Percentiles rank a stretch among this genome's conserved stretches.
phyloP scores from a whole-genome alignment of 1,284 basidiomycete species.

The Leccinum cinnamomeum region DNA sequence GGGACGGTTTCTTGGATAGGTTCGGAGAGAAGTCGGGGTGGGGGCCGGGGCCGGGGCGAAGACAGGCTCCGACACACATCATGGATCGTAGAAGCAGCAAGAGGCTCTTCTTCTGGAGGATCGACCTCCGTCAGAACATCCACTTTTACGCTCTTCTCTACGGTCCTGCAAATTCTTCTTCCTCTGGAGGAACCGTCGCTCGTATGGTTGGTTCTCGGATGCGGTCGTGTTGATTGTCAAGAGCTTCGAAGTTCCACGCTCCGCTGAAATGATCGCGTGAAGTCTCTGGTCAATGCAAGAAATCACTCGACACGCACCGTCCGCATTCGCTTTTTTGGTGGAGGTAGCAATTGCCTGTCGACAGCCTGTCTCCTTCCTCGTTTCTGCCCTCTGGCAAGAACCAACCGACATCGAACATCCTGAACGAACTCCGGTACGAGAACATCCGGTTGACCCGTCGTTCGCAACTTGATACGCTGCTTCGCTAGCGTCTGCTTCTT shows the following conservation, averaged over 20 bases:
- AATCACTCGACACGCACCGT: constrained; percentile 39
- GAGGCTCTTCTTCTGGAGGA: constrained; percentile 11
- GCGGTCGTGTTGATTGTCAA: constrained; percentile 51
- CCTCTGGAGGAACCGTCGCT: constrained; percentile 17
- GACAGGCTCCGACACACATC: neutral
- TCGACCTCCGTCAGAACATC: constrained; percentile 22
- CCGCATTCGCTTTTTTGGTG: constrained; percentile 51
- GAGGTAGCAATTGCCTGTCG: constrained; percentile 42
- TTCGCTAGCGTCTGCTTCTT: constrained; percentile 20
- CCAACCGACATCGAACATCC: constrained; percentile 86
- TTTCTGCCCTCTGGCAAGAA: constrained; percentile 73
- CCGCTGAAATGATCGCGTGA: constrained; percentile 22
- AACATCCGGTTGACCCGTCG: constrained; percentile 36
- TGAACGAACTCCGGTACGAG: constrained; percentile 73
- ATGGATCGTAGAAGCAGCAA: neutral
- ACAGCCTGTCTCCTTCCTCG: constrained; percentile 51
- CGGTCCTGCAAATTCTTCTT: constrained; percentile 18
- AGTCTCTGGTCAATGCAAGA: neutral
- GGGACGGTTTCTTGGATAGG: too few relatives aligned
- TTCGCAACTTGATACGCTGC: constrained; percentile 16
- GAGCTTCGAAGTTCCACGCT: constrained; percentile 47
- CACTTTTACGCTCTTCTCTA: neutral
- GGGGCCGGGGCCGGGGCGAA: too few relatives aligned
- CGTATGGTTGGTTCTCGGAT: constrained; percentile 49
- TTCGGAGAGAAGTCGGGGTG: too few relatives aligned